Evolutionary conservation across 2,329 filamentous ascomycete species (phyloP).

Genomic region (Ilyonectria destructans): DNA sequence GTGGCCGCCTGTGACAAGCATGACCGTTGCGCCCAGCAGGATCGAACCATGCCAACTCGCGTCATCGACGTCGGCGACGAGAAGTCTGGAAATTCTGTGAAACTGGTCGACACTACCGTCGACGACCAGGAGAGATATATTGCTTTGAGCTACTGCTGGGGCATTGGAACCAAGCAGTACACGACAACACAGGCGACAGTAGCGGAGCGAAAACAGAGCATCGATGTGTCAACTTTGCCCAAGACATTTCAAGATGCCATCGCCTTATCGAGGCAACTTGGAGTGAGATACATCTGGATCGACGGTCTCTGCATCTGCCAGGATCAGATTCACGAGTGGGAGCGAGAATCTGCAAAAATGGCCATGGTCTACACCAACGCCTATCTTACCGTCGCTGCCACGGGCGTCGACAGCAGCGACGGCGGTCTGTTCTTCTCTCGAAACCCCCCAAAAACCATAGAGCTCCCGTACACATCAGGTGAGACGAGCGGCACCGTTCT

Average conservation of each 20-base stretch:
- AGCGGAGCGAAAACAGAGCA: constrained; percentile 3
- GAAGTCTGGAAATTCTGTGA: background rate
- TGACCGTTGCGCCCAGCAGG: background rate
- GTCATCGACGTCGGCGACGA: constrained; percentile 2
- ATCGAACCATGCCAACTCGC: background rate
- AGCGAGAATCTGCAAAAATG: constrained; percentile 21
- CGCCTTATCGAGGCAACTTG: constrained; percentile 8
- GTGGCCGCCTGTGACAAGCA: constrained; percentile 12
- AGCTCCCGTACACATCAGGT: background rate
- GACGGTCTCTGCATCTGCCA: constrained; percentile 33
- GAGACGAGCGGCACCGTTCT: background rate
- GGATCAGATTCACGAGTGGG: constrained; percentile 19
- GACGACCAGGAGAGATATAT: constrained; percentile 10
- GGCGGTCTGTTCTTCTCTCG: constrained; percentile 19
- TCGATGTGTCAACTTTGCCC: constrained; percentile 15
- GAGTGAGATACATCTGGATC: constrained; percentile 28
- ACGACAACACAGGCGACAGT: constrained; percentile 18
- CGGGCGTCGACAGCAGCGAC: constrained; percentile 5
- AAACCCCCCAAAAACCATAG: background rate
- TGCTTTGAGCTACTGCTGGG: constrained; percentile 35
- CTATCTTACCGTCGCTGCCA: constrained; percentile 20
- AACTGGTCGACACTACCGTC: background rate
- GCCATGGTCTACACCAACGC: constrained; percentile 22
- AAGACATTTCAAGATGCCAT: constrained; percentile 28
- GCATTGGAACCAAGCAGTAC: constrained; percentile 10